A percentile compares a stretch with the other conserved stretches of the same genome.
Conservation (phyloP, 371 early-diverging fungal genomes). For the Nematocida displodere region DNA sequence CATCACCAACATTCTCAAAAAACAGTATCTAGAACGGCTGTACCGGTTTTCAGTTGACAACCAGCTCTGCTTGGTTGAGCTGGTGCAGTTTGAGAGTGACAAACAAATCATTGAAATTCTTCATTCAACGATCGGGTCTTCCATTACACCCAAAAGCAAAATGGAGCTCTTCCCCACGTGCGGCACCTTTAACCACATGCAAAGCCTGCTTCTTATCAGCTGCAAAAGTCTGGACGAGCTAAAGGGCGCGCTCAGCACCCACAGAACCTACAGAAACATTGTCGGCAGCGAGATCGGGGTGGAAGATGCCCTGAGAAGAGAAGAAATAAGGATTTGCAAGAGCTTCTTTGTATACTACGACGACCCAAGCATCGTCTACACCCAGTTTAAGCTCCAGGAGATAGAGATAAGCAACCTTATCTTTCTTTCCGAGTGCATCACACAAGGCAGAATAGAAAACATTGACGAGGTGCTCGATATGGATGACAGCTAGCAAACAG, state of each 20-base stretch:
- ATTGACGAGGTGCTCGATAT: slow-evolving; percentile 41
- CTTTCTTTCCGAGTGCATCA: slow-evolving; percentile 97
- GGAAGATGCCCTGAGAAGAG: slow-evolving; percentile 32
- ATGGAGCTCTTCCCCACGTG: slow-evolving; percentile 47
- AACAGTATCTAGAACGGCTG: slow-evolving; percentile 53
- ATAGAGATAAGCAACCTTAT: slow-evolving; percentile 95
- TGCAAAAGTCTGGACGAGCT: slow-evolving; percentile 58
- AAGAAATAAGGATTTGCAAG: slow-evolving; percentile 50
- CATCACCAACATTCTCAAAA: slow-evolving; percentile 49
- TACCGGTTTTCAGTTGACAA: slow-evolving; percentile 26
- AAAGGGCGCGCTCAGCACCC: slow-evolving; percentile 39
- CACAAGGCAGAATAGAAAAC: slow-evolving; percentile 83
- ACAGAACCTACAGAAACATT: slow-evolving; percentile 33
- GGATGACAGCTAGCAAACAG: background rate
- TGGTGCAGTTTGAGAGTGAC: slow-evolving; percentile 60
- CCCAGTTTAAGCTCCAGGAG: slow-evolving; percentile 90
- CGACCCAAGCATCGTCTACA: slow-evolving; percentile 67
- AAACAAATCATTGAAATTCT: slow-evolving; percentile 60
- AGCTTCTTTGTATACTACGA: slow-evolving; percentile 59
- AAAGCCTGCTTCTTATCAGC: slow-evolving; percentile 14
- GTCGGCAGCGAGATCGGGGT: slow-evolving; percentile 30
- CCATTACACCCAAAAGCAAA: slow-evolving; percentile 46
- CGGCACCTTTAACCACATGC: slow-evolving; percentile 30
- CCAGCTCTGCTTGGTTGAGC: slow-evolving; percentile 51
- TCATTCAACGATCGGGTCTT: slow-evolving; percentile 47